A percentile compares a stretch with the other conserved stretches of the same genome.
Conservation (phyloP, 1,284 basidiomycete genomes). For the Pseudomicrostroma phylloplanum region DNA sequence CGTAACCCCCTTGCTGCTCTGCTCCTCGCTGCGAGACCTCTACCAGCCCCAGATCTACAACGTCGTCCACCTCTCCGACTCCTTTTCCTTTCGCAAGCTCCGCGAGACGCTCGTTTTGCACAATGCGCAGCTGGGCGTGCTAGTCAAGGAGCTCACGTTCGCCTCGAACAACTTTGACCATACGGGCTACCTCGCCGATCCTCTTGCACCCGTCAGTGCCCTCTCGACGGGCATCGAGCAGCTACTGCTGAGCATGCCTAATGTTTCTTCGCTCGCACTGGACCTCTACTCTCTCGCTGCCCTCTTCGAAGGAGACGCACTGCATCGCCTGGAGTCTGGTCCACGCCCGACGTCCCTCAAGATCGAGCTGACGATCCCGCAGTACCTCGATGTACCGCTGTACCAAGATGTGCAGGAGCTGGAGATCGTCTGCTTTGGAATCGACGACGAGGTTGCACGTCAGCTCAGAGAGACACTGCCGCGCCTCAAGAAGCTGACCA, state of each 20-base stretch:
- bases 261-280: slow-evolving; percentile 27
- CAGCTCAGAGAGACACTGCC: slow-evolving; percentile 25
- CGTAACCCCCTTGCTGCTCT: slow-evolving; percentile 17
- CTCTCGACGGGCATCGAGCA: slow-evolving; percentile 32
- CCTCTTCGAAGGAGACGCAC: slow-evolving; percentile 22
- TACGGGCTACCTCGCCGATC: slow-evolving; percentile 27
- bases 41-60: slow-evolving; percentile 28
- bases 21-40: slow-evolving; percentile 20
- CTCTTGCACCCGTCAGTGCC: slow-evolving; percentile 24
- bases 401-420: slow-evolving; percentile 28
- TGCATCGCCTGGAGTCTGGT: slow-evolving; percentile 23
- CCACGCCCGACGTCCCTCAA: slow-evolving; percentile 23
- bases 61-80: slow-evolving; percentile 24
- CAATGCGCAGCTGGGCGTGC: slow-evolving; percentile 27
- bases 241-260: slow-evolving; percentile 27
- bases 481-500: slow-evolving; percentile 21
- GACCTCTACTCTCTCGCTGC: slow-evolving; percentile 36
- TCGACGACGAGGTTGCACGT: slow-evolving; percentile 21
- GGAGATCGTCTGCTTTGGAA: slow-evolving; percentile 33
- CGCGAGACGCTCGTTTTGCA: slow-evolving; percentile 29
- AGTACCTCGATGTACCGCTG: slow-evolving; percentile 30
- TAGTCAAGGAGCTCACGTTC: slow-evolving; percentile 21
- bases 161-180: slow-evolving; percentile 27
- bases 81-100: slow-evolving; percentile 22
- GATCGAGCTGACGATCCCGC: slow-evolving; percentile 31